Base-by-base conservation (phyloP, 768 basidiomycete genomes). In the Favolaschia claudopus region DNA sequence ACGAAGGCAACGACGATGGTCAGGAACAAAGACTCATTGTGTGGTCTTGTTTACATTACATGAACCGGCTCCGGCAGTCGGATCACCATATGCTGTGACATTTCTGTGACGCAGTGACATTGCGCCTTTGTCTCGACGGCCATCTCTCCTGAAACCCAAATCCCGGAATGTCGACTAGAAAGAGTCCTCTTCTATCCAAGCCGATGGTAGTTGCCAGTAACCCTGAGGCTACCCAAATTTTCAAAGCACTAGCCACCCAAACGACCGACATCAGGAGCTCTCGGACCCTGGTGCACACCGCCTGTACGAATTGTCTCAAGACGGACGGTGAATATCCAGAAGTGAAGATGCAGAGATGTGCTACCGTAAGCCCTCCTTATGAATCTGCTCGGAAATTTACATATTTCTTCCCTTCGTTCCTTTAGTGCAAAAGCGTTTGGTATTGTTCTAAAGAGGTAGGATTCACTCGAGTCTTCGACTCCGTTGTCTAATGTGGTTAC, bases 361-460 rank as follows among this genome's bases (percentile, higher is more conserved):
- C 17, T 7, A 46, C 22, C 28, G 58, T 59, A 27, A 9, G 44
- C 24, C 27, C 5, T 7, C 6, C 27, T 17, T 44, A 3, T 4
- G 27, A 14, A 1, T 24, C 34, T n/a, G 1, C 19, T 13, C 3
- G 13, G 6, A n/a, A 5, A 15, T 5, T 12, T 20, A 19, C 20
- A 3, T 12, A 5, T 5, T 14, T 25, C 52, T 5, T 40, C n/a
- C 5, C 20, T 10, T 44, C 22, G 7, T 25, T 5, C 25, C 3
- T 9, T 2, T 9, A 60, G 52, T 60, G 45, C 19, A 60, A 60
- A 31, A 27, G 15, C 1, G 52, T 38, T 2, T 54, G 39, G 44
- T 60, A 60, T 17, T 60, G 58, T 25, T 52, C 58, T 2, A 38
- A 53, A 20, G 58, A 59, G 43, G 58, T 59, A 33, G 7, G 55